These are phyloP conservation scores for Leishmania mexicana DNA, from an alignment of 208 protist species.

Conservation along the genomic window DNA sequence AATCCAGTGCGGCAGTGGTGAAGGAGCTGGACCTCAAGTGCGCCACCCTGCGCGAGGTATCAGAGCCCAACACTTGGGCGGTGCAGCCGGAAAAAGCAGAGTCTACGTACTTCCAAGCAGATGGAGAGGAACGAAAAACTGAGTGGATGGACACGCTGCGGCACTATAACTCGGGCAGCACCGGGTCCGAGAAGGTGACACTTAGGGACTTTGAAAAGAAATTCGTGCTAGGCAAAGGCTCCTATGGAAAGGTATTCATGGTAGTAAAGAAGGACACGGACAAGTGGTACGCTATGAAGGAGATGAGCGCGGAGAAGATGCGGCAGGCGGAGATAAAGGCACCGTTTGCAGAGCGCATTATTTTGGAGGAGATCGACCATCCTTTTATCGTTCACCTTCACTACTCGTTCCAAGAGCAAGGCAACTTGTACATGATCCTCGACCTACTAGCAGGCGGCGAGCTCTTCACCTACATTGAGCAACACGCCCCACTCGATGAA, in stretches of 20 bases:
- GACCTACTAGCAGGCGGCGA: constrained; percentile 94
- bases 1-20: constrained; percentile 29
- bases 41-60: constrained; percentile 30
- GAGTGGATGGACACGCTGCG: constrained; percentile 46
- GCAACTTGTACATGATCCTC: constrained; percentile 92
- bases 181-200: constrained; percentile 54
- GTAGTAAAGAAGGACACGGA: constrained; percentile 87
- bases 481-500: constrained; percentile 65
- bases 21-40: constrained; percentile 58
- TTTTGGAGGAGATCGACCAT: constrained; percentile 92
- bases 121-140: constrained; percentile 41
- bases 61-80: constrained; percentile 29
- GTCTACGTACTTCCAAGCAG: constrained; percentile 34
- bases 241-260: constrained; percentile 93
- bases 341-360: constrained; percentile 82
- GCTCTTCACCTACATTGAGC: constrained; percentile 86
- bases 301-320: constrained; percentile 85
- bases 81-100: constrained; percentile 31
- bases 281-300: constrained; percentile 93
- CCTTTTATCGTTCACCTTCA: constrained; percentile 96
- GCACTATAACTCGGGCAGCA: constrained; percentile 35
- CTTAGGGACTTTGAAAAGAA: constrained; percentile 90
- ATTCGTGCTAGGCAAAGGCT: constrained; percentile 89
- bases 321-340: constrained; percentile 33
- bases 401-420: constrained; percentile 95